Evolutionary conservation across 345 rosid species (phyloP).

Genomic region (Brassica juncea): DNA sequence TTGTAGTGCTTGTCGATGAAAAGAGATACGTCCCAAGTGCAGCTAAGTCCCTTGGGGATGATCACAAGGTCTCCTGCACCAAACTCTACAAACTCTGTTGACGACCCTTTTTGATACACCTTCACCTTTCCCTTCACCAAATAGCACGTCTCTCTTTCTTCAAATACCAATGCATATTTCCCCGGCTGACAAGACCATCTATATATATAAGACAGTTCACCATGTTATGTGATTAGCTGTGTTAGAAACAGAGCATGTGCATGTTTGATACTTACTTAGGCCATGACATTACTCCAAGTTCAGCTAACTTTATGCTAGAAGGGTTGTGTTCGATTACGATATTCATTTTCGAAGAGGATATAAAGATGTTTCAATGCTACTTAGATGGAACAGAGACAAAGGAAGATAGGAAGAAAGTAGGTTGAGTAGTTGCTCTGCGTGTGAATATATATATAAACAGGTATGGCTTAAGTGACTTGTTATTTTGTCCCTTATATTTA

Average conservation of each 20-base stretch:
- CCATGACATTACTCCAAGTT: constrained; percentile 45
- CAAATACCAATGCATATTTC: constrained; percentile 79
- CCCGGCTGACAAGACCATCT: constrained; percentile 98
- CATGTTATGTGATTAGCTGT: constrained; percentile 9
- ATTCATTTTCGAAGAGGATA: constrained; percentile 28
- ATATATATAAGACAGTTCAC: constrained; percentile 30
- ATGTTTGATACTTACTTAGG: constrained; percentile 42
- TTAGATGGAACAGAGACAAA: constrained; percentile 20
- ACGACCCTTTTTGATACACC: constrained; percentile 60
- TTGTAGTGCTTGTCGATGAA: constrained; percentile 90
- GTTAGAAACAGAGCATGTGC: constrained; percentile 16
- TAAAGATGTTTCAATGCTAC: constrained; percentile 14
- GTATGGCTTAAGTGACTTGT: constrained; percentile 34
- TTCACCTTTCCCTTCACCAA: constrained; percentile 82
- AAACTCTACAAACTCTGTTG: constrained; percentile 69
- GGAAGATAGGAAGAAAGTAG: constrained; percentile 34
- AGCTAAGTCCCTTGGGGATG: constrained; percentile 88
- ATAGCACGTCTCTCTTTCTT: constrained; percentile 87
- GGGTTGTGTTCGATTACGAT: constrained; percentile 37
- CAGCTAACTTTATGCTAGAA: constrained; percentile 38
- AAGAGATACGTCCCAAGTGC: constrained; percentile 89
- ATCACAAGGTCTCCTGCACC: constrained; percentile 92
- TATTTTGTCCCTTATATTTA: constrained; percentile 11
- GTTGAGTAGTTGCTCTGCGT: constrained; percentile 35
- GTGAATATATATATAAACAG: constrained; percentile 26